Conservation (phyloP, 2,329 filamentous ascomycete genomes). For the Botryotinia narcissicola region DNA sequence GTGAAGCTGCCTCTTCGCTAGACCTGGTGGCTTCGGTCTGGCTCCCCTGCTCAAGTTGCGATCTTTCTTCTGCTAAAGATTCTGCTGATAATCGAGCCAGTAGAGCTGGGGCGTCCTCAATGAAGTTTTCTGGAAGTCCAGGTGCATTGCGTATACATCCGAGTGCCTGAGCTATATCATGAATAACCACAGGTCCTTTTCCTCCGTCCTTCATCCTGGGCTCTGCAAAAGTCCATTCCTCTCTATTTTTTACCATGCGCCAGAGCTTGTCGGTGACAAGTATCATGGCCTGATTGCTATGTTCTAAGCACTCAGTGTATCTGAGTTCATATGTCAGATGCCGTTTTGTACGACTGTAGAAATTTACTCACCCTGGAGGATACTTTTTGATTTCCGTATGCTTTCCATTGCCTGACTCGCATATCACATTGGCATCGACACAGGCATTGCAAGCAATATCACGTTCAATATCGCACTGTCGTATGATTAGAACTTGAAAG, state of each 20-base stretch:
- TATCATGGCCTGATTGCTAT: slow-evolving; percentile 1
- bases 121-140: not conserved
- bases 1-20: not conserved
- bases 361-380: not conserved
- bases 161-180: slow-evolving; percentile 12
- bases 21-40: not conserved
- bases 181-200: slow-evolving; percentile 11
- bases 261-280: slow-evolving; percentile 11
- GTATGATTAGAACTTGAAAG: not conserved
- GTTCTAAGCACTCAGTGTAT: slow-evolving; percentile 8
- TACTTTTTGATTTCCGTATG: slow-evolving; percentile 12
- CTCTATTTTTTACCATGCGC: not conserved
- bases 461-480: slow-evolving; percentile 8
- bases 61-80: not conserved
- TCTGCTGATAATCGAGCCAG: not conserved
- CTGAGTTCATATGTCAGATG: not conserved
- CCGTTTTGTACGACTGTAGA: not conserved
- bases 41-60: not conserved
- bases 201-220: slow-evolving; percentile 11
- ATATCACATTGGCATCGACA: slow-evolving; percentile 14
- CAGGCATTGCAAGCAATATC: slow-evolving; percentile 12
- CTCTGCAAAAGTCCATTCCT: slow-evolving; percentile 13
- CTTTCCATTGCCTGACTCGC: slow-evolving; percentile 10
- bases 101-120: slow-evolving; percentile 2
- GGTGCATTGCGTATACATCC: slow-evolving; percentile 14